A percentile compares a stretch with the other conserved stretches of the same genome.
These are phyloP conservation scores for Paspalum vaginatum DNA, from an alignment of 176 grass and related monocot species.

Conservation along the genomic window DNA sequence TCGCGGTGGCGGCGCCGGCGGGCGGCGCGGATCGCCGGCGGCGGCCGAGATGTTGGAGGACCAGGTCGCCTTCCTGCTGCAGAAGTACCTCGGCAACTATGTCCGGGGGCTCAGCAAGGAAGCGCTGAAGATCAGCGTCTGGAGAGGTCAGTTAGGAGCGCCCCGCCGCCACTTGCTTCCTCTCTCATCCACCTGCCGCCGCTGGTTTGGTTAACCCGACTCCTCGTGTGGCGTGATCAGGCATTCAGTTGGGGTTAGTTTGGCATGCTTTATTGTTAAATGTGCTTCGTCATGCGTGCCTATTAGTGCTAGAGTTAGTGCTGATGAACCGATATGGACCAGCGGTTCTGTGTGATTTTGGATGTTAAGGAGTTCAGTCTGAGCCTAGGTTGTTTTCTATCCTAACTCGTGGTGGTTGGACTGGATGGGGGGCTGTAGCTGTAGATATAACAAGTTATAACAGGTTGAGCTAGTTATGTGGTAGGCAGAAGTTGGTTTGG, in stretches of 20 bases:
- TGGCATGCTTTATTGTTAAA: constrained; percentile 1
- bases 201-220: neutral
- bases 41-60: constrained; percentile 88
- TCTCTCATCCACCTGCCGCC: neutral
- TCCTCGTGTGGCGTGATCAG: constrained; percentile 9
- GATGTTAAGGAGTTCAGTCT: neutral
- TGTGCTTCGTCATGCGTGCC: constrained; percentile 1
- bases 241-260: constrained; percentile 17
- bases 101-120: constrained; percentile 95
- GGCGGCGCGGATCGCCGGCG: constrained; percentile 55
- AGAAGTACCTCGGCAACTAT: constrained; percentile 97
- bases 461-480: constrained; percentile 8
- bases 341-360: constrained; percentile 4
- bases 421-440: neutral
- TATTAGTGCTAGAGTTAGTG: neutral
- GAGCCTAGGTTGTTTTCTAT: neutral
- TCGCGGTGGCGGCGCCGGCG: constrained; percentile 31
- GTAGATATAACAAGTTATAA: neutral
- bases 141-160: constrained; percentile 61
- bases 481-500: constrained; percentile 8
- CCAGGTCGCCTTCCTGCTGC: constrained; percentile 83
- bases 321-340: neutral
- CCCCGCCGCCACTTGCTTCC: neutral
- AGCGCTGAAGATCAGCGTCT: constrained; percentile 97
- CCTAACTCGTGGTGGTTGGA: constrained; percentile 32